These are phyloP conservation scores for Teratosphaeria viscida DNA, from an alignment of 2,329 filamentous ascomycete genomes.

Conservation along the genomic window DNA sequence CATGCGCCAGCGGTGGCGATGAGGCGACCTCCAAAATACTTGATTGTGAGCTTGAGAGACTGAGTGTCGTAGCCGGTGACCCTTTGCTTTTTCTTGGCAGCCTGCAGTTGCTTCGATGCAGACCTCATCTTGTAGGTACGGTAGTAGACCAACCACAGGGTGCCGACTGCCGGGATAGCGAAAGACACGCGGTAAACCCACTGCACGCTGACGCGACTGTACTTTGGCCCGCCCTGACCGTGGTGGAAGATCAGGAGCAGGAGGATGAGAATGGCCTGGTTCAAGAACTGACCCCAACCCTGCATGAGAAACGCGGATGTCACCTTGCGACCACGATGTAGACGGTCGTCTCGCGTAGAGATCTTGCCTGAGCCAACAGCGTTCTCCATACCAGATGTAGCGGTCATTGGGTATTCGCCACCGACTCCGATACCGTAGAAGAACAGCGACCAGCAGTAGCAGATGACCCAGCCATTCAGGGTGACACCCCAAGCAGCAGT, in stretches of 20 bases:
- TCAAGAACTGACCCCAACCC: slow-evolving; percentile 92
- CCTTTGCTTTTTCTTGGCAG: slow-evolving; percentile 73
- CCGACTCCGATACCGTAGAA: slow-evolving; percentile 69
- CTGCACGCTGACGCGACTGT: slow-evolving; percentile 66
- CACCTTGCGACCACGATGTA: slow-evolving; percentile 92
- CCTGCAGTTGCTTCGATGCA: slow-evolving; percentile 69
- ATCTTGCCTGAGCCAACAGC: slow-evolving; percentile 75
- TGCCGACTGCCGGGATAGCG: slow-evolving; percentile 79
- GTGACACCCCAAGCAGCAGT: slow-evolving; percentile 81
- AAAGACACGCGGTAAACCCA: slow-evolving; percentile 91
- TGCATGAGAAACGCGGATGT: slow-evolving; percentile 97
- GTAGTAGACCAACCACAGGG: slow-evolving; percentile 92
- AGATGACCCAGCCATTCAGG: slow-evolving; percentile 88
- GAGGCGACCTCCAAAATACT: slow-evolving; percentile 75
- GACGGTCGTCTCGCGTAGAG: slow-evolving; percentile 82
- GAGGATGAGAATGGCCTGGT: slow-evolving; percentile 82
- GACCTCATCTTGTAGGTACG: slow-evolving; percentile 90
- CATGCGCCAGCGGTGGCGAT: slow-evolving; percentile 78
- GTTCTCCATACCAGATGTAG: slow-evolving; percentile 74
- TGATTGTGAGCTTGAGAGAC: slow-evolving; percentile 68
- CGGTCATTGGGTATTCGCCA: slow-evolving; percentile 94
- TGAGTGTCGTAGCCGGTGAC: slow-evolving; percentile 89
- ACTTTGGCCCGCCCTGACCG: slow-evolving; percentile 64
- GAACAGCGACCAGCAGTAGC: slow-evolving; percentile 90
- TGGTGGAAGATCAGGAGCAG: slow-evolving; percentile 82